A percentile compares a stretch with the other conserved stretches of the same genome.
These are phyloP conservation scores for Euphorbia schlechtendalii DNA, from an alignment of 441 rosid species.

Conservation along the genomic window DNA sequence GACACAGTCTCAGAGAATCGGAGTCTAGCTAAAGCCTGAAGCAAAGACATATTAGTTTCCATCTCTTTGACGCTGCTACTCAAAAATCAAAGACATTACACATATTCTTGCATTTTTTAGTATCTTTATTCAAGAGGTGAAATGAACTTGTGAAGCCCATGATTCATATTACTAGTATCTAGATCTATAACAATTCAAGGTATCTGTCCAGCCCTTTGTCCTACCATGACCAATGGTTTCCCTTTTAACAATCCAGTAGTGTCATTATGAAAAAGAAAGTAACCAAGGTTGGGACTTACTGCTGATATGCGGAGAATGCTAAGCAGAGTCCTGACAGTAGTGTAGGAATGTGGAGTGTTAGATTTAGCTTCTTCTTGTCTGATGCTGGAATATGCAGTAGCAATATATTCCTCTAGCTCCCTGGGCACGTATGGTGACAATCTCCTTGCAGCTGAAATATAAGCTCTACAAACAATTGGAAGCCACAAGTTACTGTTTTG, in stretches of 20 bases:
- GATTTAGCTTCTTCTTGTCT: slow-evolving; percentile 97
- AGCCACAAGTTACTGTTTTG: slow-evolving; percentile 4
- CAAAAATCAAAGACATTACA: neutral
- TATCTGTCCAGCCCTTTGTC: slow-evolving; percentile 6
- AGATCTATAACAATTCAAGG: neutral
- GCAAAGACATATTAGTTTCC: slow-evolving; percentile 14
- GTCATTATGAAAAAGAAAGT: slow-evolving; percentile 1
- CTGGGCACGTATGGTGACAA: slow-evolving; percentile 73
- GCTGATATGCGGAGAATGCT: slow-evolving; percentile 97
- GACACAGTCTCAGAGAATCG: slow-evolving; percentile 94
- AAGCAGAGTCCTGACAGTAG: slow-evolving; percentile 91
- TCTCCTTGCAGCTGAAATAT: slow-evolving; percentile 94
- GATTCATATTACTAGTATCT: neutral
- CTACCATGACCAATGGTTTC: slow-evolving; percentile 4
- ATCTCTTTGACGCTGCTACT: slow-evolving; percentile 10
- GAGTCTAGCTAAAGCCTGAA: slow-evolving; percentile 91
- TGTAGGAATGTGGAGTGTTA: slow-evolving; percentile 86
- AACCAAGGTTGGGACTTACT: slow-evolving; percentile 39
- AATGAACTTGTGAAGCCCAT: neutral
- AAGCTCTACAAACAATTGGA: slow-evolving; percentile 51
- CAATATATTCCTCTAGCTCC: slow-evolving; percentile 91
- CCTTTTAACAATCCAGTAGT: neutral
- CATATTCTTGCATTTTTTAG: neutral
- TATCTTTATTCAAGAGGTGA: slow-evolving; percentile 5
- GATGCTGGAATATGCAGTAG: slow-evolving; percentile 87